phyloP scores from a whole-genome alignment of 768 basidiomycete species.

The Mycena crocata region DNA sequence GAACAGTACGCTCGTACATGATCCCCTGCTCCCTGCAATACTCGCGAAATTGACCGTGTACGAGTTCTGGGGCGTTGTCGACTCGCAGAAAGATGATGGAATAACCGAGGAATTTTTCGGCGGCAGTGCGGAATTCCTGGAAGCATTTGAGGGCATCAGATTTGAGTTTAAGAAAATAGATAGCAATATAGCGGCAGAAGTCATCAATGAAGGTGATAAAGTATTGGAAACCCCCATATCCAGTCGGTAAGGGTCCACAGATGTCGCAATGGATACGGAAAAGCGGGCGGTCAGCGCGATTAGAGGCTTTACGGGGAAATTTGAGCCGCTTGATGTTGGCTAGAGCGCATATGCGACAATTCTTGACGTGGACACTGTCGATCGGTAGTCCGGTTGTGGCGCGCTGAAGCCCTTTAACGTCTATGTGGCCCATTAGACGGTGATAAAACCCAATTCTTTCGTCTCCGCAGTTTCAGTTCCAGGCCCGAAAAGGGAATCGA shows the following conservation, averaged over 20 bases:
- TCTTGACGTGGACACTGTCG: constrained; percentile 19
- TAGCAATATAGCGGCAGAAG: constrained; percentile 19
- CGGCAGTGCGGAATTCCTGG: constrained; percentile 7
- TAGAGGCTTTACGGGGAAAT: constrained; percentile 13
- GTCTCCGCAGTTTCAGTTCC: constrained; percentile 3
- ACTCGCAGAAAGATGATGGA: constrained; percentile 20
- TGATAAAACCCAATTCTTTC: constrained; percentile 18
- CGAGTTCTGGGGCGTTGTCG: constrained; percentile 43
- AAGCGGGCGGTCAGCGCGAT: constrained; percentile 22
- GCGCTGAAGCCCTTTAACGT: constrained; percentile 35
- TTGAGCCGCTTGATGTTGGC: constrained; percentile 30
- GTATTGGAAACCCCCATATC: constrained; percentile 30
- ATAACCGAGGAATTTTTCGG: constrained; percentile 4
- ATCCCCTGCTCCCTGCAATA: constrained; percentile 37
- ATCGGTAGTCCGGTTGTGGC: constrained; percentile 25
- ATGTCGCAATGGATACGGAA: constrained; percentile 34
- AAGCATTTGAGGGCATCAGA: constrained; percentile 18
- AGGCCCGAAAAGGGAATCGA: constrained; percentile 15
- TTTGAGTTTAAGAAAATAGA: constrained; percentile 20
- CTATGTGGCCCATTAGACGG: constrained; percentile 34
- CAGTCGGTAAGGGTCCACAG: constrained; percentile 30
- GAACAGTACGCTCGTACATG: constrained; percentile 33
- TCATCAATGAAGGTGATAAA: constrained; percentile 44
- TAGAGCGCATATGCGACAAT: constrained; percentile 25
- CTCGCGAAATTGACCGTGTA: constrained; percentile 23